phyloP scores from a whole-genome alignment of 1,284 basidiomycete species.

The Coniophora puteana region DNA sequence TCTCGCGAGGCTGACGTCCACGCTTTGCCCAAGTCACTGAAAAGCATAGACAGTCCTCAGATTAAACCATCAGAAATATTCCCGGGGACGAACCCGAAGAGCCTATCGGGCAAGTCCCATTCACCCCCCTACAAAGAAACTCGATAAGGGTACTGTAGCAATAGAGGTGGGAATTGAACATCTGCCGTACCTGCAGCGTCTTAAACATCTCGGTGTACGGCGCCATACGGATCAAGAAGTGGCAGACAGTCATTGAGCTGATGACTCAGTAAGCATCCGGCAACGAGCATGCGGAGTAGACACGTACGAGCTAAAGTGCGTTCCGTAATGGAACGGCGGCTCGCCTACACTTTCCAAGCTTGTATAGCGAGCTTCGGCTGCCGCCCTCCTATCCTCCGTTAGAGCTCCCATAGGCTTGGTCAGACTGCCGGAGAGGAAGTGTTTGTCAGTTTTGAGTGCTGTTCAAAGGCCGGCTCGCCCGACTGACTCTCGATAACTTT shows the following conservation, averaged over 20 bases:
- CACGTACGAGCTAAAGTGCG: slow-evolving; percentile 81
- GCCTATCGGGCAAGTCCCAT: slow-evolving; percentile 93
- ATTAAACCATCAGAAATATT: background rate
- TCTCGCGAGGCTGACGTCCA: slow-evolving; percentile 87
- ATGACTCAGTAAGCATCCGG: background rate
- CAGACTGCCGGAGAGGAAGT: slow-evolving; percentile 42
- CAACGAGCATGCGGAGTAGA: background rate
- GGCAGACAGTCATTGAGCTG: slow-evolving; percentile 91
- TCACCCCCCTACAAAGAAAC: slow-evolving; percentile 64
- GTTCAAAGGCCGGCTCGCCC: slow-evolving; percentile 4
- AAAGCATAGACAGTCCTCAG: slow-evolving; percentile 9
- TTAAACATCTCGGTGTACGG: slow-evolving; percentile 95
- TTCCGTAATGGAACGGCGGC: slow-evolving; percentile 90
- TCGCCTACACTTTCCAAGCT: slow-evolving; percentile 82
- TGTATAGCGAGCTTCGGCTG: slow-evolving; percentile 72
- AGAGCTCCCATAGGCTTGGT: slow-evolving; percentile 92
- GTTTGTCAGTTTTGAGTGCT: slow-evolving; percentile 9
- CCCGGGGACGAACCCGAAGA: slow-evolving; percentile 64
- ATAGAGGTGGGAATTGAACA: background rate
- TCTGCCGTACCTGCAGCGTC: slow-evolving; percentile 63
- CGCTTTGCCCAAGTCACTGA: slow-evolving; percentile 69
- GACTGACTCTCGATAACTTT: slow-evolving; percentile 76
- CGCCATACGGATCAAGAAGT: slow-evolving; percentile 87
- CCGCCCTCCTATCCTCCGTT: slow-evolving; percentile 67
- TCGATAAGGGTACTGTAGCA: background rate